Base-by-base conservation (phyloP, 2,329 filamentous ascomycete genomes). In the Pseudogymnoascus sp. region DNA sequence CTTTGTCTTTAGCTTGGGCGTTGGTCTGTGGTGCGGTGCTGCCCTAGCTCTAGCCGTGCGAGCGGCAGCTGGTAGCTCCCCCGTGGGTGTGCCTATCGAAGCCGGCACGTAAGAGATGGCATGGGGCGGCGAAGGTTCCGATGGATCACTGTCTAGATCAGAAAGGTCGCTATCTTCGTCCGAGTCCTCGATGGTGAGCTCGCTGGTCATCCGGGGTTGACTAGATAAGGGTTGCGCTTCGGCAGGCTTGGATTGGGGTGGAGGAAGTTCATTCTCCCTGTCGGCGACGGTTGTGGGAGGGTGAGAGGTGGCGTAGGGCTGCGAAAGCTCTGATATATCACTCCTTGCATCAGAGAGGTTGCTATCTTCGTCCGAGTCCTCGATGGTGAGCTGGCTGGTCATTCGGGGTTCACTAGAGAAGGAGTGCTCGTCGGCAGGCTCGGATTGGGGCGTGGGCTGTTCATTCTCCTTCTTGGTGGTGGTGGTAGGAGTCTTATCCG, bases 281-380 rank as follows among this genome's bases (percentile, higher is more conserved):
- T n/a, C 11, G 14, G 12, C 7, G 45, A n/a, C 23, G 21, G 45
- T 51, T 29, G 45, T 51, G 47, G 8, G 26, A 54, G 16, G 39
- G n/a, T 42, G 39, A 42, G 39, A 42, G 16, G 23, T 10, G 14
- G 23, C 14, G 7, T 31, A 23, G 23, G 47, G 12, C 4, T 7
- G 23, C 10, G 14, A 29, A 54, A 3, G 23, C 47, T 16, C 12
- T 31, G 26, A 12, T 16, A n/a, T 3, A 31, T 54, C 23, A 12
- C 18, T 12, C 11, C 23, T 21, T n/a, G 18, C 4, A 51, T 18
- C 47, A 31, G 47, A 16, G 8, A 31, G 26, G 59, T 47, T 26
- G 59, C 47, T 60, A 47, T 64, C 63, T 23, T 63, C 54, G 45
- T 60, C 62, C 2, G 62, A 61, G 36, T 61, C 62, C 34, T 11